Base-by-base conservation (phyloP, 2,329 filamentous ascomycete genomes). In the Colletotrichum magnum region DNA sequence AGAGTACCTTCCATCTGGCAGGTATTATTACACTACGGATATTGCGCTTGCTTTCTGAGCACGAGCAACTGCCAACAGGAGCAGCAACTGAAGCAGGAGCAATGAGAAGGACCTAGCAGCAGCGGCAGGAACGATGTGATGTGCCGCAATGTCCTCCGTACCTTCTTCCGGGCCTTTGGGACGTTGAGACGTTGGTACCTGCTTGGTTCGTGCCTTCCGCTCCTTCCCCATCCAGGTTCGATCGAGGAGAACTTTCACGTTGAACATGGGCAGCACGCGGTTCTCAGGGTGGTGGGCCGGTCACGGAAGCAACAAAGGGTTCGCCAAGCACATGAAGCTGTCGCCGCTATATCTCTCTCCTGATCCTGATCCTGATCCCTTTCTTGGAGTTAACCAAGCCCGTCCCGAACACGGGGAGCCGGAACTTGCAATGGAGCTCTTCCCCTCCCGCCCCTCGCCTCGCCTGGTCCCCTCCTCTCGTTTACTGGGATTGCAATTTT, bases 391-490 rank as follows among this genome's bases (percentile, higher is more conserved):
- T 56, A 16, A 53, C 57, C 56, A 57, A 67, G 56, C 56, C 54
- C 26, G 45, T 57, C 57, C 51, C 62, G 50, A 61, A 69, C 56
- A 67, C 56, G 26, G 62, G 56, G 57, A 58, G 56, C 50, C 57
- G 62, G 67, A 57, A 69, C 62, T 47, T 50, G 24, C 24, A 50
- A 61, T 61, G 57, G 50, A 69, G 36, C 56, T 48, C 18, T 15
- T 26, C 43, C 50, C 50, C 56, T 60, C 62, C 24, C 39, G 36
- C 43, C 24, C 62, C 56, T 69, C 62, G 62, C 66, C 62, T 58
- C 16, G 21, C 45, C 24, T 21, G 36, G 56, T 18, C 47, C 50
- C 21, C 43, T 57, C 52, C 18, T 57, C 36, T 68, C 60, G 53
- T 56, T 26, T 32, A 18, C 56, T 32, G 36, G 58, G 57, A 53